These are phyloP conservation scores for Fonsecaea pugnacius DNA, from an alignment of 2,329 filamentous ascomycete species.

Conservation along the genomic window DNA sequence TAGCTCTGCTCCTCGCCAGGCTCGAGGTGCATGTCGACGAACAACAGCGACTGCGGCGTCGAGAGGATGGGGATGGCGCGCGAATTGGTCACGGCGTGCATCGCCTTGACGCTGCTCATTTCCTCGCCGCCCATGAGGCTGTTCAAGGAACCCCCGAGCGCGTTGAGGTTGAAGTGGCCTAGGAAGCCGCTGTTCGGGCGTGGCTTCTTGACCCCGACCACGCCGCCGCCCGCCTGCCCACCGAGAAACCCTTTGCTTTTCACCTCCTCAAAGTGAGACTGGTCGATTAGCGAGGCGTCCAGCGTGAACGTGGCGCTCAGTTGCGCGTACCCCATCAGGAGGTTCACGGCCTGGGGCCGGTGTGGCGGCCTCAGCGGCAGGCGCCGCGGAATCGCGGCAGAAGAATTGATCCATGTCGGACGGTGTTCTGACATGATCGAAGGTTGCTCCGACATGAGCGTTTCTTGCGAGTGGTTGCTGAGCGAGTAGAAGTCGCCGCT, in stretches of 20 bases:
- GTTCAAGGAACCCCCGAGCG: slow-evolving; percentile 82
- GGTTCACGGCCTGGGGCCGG: slow-evolving; percentile 67
- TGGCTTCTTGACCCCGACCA: slow-evolving; percentile 74
- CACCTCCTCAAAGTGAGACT: slow-evolving; percentile 89
- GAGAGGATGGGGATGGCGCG: slow-evolving; percentile 89
- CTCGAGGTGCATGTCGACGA: slow-evolving; percentile 85
- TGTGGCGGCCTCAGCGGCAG: slow-evolving; percentile 32
- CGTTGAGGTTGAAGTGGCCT: slow-evolving; percentile 83
- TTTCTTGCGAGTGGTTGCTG: slow-evolving; percentile 95
- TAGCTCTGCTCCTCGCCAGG: slow-evolving; percentile 89
- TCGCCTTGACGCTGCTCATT: slow-evolving; percentile 91
- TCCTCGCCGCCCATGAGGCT: slow-evolving; percentile 85
- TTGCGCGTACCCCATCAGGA: slow-evolving; percentile 99
- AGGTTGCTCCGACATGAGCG: slow-evolving; percentile 83
- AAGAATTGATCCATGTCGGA: slow-evolving; percentile 41
- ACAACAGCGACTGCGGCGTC: slow-evolving; percentile 92
- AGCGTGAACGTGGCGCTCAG: slow-evolving; percentile 89
- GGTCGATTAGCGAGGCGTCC: slow-evolving; percentile 87
- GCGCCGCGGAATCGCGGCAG: slow-evolving; percentile 58
- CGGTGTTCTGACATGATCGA: slow-evolving; percentile 44
- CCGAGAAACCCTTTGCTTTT: slow-evolving; percentile 92
- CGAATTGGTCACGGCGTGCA: slow-evolving; percentile 83
- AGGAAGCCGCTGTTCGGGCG: slow-evolving; percentile 77
- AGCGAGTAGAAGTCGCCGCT: slow-evolving; percentile 94
- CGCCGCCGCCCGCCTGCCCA: slow-evolving; percentile 78